Conservation (phyloP, 2,329 filamentous ascomycete genomes). For the Sordariomycetes sp. region DNA sequence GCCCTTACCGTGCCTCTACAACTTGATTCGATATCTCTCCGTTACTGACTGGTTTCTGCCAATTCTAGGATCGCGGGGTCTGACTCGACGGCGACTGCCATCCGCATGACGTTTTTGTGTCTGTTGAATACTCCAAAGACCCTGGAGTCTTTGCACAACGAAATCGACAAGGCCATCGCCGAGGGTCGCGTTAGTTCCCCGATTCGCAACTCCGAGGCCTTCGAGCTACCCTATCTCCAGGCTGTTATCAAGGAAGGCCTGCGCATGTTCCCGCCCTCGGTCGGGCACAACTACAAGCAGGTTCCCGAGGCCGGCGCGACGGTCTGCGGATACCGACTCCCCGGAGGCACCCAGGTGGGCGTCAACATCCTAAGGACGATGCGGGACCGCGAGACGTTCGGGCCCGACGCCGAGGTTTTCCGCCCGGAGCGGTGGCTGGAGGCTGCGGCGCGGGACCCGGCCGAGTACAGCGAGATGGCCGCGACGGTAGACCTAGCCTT, state of each 20-base stretch:
- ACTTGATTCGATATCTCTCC: too few relatives aligned
- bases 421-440: slow-evolving; percentile 37
- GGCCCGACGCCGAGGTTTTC: slow-evolving; percentile 28
- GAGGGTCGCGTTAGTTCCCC: slow-evolving; percentile 14
- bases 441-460: slow-evolving; percentile 14
- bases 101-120: slow-evolving; percentile 37
- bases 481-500: slow-evolving; percentile 30
- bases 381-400: slow-evolving; percentile 22
- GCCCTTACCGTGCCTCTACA: too few relatives aligned
- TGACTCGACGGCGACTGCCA: slow-evolving; percentile 22
- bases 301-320: slow-evolving; percentile 25
- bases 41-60: too few relatives aligned
- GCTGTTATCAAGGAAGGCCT: slow-evolving; percentile 38
- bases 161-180: slow-evolving; percentile 27
- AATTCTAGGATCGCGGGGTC: slow-evolving; percentile 25
- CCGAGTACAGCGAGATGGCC: slow-evolving; percentile 22
- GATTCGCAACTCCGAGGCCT: slow-evolving; percentile 22
- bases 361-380: slow-evolving; percentile 29
- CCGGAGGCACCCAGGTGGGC: slow-evolving; percentile 32
- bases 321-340: slow-evolving; percentile 27
- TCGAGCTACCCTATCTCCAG: slow-evolving; percentile 32
- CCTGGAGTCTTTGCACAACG: slow-evolving; percentile 32
- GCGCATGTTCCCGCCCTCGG: slow-evolving; percentile 32
- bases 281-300: slow-evolving; percentile 20
- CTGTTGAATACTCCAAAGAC: slow-evolving; percentile 36